Evolutionary conservation across 805 yeast species (phyloP).

Genomic region (Scheffersomyces coipomensis): DNA sequence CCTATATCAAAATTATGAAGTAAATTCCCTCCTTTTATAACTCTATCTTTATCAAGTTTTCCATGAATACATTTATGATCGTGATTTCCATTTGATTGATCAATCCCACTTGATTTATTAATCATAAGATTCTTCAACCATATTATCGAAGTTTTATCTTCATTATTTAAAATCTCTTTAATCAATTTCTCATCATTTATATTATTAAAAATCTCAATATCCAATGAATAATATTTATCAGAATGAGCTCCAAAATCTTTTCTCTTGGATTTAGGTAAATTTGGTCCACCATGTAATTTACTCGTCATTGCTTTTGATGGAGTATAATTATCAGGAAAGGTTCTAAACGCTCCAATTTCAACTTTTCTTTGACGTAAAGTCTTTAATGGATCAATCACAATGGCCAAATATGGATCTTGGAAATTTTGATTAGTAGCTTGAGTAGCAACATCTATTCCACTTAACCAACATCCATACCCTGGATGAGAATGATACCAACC

Average conservation of each 20-base stretch:
- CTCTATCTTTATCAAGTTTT: neutral
- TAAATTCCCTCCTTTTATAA: constrained; percentile 5
- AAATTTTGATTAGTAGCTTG: constrained; percentile 81
- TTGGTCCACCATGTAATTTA: neutral
- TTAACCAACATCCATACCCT: constrained; percentile 94
- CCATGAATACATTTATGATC: neutral
- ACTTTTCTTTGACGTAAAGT: constrained; percentile 61
- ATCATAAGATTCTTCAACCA: constrained; percentile 14
- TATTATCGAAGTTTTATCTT: constrained; percentile 14
- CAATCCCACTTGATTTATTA: constrained; percentile 1
- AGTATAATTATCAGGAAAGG: constrained; percentile 46
- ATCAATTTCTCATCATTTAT: constrained; percentile 41
- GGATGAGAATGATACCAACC: constrained; percentile 99
- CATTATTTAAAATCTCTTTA: constrained; percentile 11
- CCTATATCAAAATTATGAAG: constrained; percentile 7
- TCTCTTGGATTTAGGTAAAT: constrained; percentile 46
- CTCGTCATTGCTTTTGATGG: neutral
- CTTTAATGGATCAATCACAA: constrained; percentile 82
- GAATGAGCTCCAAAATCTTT: constrained; percentile 73
- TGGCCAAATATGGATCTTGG: constrained; percentile 89
- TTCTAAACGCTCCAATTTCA: constrained; percentile 87
- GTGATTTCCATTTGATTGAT: constrained; percentile 1
- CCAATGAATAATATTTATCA: constrained; percentile 64
- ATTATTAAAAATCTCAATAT: constrained; percentile 58
- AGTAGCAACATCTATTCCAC: constrained; percentile 90